These are phyloP conservation scores for Hypoxylon sp. DNA, from an alignment of 2,329 filamentous ascomycete species.

Conservation along the genomic window DNA sequence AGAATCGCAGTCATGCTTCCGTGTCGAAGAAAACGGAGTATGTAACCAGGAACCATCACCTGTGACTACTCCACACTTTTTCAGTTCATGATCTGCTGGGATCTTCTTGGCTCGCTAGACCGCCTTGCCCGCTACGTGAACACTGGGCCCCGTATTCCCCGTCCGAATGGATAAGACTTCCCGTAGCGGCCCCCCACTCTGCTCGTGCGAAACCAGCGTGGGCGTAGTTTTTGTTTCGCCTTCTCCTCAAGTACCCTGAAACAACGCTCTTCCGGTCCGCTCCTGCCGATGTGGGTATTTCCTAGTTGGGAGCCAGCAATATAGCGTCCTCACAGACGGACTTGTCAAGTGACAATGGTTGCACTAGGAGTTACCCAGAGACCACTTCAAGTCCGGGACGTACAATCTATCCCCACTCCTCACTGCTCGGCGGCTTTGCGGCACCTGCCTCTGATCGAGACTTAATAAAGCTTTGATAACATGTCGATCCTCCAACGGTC, in stretches of 20 bases:
- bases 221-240: slow-evolving; percentile 34
- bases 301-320: slow-evolving; percentile 49
- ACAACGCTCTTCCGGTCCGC: slow-evolving; percentile 58
- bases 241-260: slow-evolving; percentile 37
- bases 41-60: slow-evolving; percentile 33
- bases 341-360: slow-evolving; percentile 52
- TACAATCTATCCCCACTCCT: slow-evolving; percentile 41
- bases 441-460: slow-evolving; percentile 35
- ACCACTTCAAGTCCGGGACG: slow-evolving; percentile 26
- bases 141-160: slow-evolving; percentile 34
- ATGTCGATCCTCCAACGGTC: slow-evolving; percentile 41
- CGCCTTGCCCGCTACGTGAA: slow-evolving; percentile 38
- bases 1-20: slow-evolving; percentile 31
- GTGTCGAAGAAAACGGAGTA: slow-evolving; percentile 27
- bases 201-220: slow-evolving; percentile 33
- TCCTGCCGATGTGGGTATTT: slow-evolving; percentile 58
- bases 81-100: slow-evolving; percentile 36
- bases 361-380: slow-evolving; percentile 41
- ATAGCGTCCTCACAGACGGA: slow-evolving; percentile 44
- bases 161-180: slow-evolving; percentile 40
- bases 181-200: slow-evolving; percentile 42
- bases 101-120: slow-evolving; percentile 42
- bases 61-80: slow-evolving; percentile 40
- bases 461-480: slow-evolving; percentile 41
- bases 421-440: slow-evolving; percentile 41